phyloP scores from a whole-genome alignment of 1,284 basidiomycete genomes.

The Mycosarcoma mackinlayi region DNA sequence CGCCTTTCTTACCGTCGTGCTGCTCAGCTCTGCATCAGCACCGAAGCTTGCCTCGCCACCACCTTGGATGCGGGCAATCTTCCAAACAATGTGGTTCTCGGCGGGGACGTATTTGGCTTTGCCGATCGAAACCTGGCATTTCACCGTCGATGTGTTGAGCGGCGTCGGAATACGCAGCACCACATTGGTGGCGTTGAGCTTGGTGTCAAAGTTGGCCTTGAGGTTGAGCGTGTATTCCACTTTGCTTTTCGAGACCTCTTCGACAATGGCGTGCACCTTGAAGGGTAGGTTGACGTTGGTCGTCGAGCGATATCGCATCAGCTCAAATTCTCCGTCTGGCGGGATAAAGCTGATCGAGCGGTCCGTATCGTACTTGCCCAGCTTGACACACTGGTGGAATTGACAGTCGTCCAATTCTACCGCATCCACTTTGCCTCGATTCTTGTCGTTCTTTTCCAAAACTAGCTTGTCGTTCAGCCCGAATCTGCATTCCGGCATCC shows the following conservation, averaged over 20 bases:
- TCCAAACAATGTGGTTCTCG: slow-evolving; percentile 97
- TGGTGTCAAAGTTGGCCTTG: slow-evolving; percentile 88
- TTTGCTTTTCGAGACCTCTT: slow-evolving; percentile 87
- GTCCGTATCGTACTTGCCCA: slow-evolving; percentile 91
- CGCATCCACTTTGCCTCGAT: slow-evolving; percentile 46
- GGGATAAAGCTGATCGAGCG: slow-evolving; percentile 96
- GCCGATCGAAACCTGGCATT: slow-evolving; percentile 88
- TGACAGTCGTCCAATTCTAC: slow-evolving; percentile 92
- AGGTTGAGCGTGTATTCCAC: slow-evolving; percentile 92
- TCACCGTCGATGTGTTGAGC: slow-evolving; percentile 88
- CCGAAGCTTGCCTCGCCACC: slow-evolving; percentile 88
- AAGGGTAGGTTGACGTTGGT: slow-evolving; percentile 94
- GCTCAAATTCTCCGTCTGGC: slow-evolving; percentile 97
- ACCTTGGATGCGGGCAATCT: slow-evolving; percentile 93
- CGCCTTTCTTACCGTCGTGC: slow-evolving; percentile 83
- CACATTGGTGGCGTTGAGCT: slow-evolving; percentile 91
- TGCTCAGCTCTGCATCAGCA: slow-evolving; percentile 83
- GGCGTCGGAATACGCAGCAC: slow-evolving; percentile 95
- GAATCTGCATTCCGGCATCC: slow-evolving; percentile 97
- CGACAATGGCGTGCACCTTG: slow-evolving; percentile 88
- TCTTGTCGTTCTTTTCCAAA: slow-evolving; percentile 78
- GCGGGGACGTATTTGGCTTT: slow-evolving; percentile 97
- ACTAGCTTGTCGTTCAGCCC: slow-evolving; percentile 98
- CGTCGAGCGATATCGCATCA: slow-evolving; percentile 97
- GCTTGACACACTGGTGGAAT: slow-evolving; percentile 97